These are phyloP conservation scores for Pelargonium australe DNA, from an alignment of 441 rosid species.

Conservation along the genomic window DNA sequence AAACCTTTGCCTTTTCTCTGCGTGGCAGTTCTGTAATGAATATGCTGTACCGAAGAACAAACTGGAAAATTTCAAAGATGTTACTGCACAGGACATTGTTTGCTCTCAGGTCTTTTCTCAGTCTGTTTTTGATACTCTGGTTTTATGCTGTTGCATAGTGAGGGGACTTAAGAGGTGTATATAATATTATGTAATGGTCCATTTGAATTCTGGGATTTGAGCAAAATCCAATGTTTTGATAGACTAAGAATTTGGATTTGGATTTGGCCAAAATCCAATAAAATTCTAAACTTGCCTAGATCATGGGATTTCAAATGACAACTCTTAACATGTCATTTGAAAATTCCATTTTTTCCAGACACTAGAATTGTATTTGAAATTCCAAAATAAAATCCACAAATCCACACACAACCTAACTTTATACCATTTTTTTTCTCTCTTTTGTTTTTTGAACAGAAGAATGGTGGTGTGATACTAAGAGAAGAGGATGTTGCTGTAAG, in stretches of 20 bases:
- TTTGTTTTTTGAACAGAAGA: slow-evolving; percentile 39
- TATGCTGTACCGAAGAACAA: slow-evolving; percentile 82
- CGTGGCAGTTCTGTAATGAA: slow-evolving; percentile 84
- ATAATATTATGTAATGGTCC: neutral
- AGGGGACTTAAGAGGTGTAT: neutral
- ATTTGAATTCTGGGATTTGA: no score
- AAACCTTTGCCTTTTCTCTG: neutral
- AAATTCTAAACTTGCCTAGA: no score
- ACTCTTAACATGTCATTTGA: no score
- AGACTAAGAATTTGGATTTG: no score
- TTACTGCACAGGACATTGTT: slow-evolving; percentile 76
- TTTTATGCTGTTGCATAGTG: neutral
- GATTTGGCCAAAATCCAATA: no score
- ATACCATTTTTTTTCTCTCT: neutral
- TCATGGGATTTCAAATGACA: no score
- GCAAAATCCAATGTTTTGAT: no score
- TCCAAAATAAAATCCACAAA: no score
- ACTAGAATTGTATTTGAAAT: no score
- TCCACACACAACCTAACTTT: no score
- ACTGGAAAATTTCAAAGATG: slow-evolving; percentile 66
- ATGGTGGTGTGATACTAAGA: slow-evolving; percentile 46
- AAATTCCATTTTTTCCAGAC: no score
- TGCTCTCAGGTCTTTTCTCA: slow-evolving; percentile 65
- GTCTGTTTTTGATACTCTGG: no score
- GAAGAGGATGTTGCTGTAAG: slow-evolving; percentile 76